Percentiles rank a stretch among this genome's conserved stretches.
phyloP scores from a whole-genome alignment of 805 yeast species.

The Lachancea sp. region DNA sequence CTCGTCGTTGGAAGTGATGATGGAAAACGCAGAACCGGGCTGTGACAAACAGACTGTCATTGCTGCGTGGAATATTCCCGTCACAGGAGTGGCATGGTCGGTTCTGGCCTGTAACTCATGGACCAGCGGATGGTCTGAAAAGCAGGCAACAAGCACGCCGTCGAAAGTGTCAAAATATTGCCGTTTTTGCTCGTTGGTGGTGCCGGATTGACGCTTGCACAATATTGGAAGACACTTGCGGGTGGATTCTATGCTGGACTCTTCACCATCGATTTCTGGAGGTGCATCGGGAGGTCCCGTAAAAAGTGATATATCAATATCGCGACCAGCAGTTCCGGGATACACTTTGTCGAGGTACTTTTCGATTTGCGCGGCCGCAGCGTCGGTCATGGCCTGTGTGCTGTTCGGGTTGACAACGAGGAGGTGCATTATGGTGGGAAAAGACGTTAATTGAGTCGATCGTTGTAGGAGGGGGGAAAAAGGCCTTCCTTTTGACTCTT shows the following conservation, averaged over 20 bases:
- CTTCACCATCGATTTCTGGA: slow-evolving; percentile 19
- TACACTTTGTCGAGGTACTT: slow-evolving; percentile 9
- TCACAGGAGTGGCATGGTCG: slow-evolving; percentile 11
- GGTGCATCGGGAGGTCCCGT: slow-evolving; percentile 24
- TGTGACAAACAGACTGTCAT: slow-evolving; percentile 14
- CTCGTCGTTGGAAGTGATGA: slow-evolving; percentile 23
- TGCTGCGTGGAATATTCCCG: slow-evolving; percentile 19
- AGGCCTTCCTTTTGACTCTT: too few relatives aligned
- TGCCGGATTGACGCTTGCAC: slow-evolving; percentile 4
- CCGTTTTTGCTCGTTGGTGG: neutral
- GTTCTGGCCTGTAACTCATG: slow-evolving; percentile 6
- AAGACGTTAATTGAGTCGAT: neutral
- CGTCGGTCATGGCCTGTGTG: slow-evolving; percentile 19
- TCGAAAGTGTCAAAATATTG: slow-evolving; percentile 16
- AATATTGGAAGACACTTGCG: slow-evolving; percentile 18
- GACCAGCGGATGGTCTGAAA: slow-evolving; percentile 26
- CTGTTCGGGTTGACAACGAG: slow-evolving; percentile 25
- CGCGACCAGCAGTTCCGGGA: slow-evolving; percentile 1
- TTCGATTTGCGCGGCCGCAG: slow-evolving; percentile 9
- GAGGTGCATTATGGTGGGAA: slow-evolving; percentile 4
- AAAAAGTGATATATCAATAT: slow-evolving; percentile 5
- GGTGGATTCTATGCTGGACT: slow-evolving; percentile 15
- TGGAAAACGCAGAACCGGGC: slow-evolving; percentile 15
- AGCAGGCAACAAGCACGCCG: slow-evolving; percentile 23
- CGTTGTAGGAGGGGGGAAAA: neutral